Evolutionary conservation across 1,284 basidiomycete species (phyloP), one percentile per base, ranked within the genome.

Genomic region (Rhizoctonia solani): DNA sequence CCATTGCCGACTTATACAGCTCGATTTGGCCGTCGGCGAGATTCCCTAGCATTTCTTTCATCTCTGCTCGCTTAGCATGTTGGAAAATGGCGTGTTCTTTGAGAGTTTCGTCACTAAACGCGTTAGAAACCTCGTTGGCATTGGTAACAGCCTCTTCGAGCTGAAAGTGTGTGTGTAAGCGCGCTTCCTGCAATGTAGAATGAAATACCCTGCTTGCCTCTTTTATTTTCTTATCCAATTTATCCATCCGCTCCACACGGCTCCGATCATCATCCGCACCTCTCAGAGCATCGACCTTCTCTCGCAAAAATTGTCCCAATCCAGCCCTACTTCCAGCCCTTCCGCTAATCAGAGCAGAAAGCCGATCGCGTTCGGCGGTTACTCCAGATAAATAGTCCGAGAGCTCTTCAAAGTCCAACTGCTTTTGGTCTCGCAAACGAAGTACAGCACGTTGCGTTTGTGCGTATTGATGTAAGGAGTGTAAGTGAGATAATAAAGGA

Each of bases 351-450:
- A 95, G 81, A 1, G 93, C 92, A 14, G 93, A 88, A 8, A 99
- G 81, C 42, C 96, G 83, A 76, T 99, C 97, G 11, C 96, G 88
- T 78, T 99, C 96, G 6, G 87, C 82, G 0, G 93, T 95, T 30
- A 98, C 87, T 5, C 90, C 90, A 1, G 92, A 92, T 4, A 99
- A 83, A 77, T 99, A 99, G 67, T 95, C 92, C 4, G 94, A 95
- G 4, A 98, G 85, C 75, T 98, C 96, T 78, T 99, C 96, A 72
- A 98, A 98, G 76, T 99, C 96, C 63, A 98, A 86, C 77, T 99
- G 97, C 77, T 98, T 99, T 78, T 98, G 94, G 77, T 99, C 97
- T 52, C 97, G 88, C 37, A 98, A 83, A 77, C 93, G 96, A 69
- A 99, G 84, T 4, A 98, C 93, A 6, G 88, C 87, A 56, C 92